These are phyloP conservation scores for Anthracocystis walkeri DNA, from an alignment of 1,284 basidiomycete species.

Conservation along the genomic window DNA sequence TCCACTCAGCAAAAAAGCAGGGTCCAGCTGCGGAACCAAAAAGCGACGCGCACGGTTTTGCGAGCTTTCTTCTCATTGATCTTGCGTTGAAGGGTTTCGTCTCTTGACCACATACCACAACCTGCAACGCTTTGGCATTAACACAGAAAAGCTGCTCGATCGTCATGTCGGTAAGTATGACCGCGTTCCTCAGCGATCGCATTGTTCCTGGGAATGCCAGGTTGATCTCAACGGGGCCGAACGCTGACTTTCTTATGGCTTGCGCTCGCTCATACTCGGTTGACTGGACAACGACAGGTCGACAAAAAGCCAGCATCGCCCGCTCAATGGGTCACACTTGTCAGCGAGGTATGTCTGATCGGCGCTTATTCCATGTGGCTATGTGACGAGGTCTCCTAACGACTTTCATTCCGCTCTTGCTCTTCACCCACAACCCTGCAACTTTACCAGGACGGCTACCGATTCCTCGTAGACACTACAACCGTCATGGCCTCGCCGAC, in stretches of 20 bases:
- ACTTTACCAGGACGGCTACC: conserved; percentile 55
- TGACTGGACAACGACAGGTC: conserved; percentile 6
- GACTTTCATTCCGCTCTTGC: too few species aligned
- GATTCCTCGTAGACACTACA: conserved; percentile 56
- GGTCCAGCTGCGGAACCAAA: too few species aligned
- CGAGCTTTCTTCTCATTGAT: too few species aligned
- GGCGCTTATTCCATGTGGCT: too few species aligned
- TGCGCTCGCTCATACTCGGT: too few species aligned
- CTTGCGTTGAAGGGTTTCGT: too few species aligned
- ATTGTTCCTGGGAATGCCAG: not conserved
- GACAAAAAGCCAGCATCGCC: conserved; percentile 5
- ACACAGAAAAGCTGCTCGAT: too few species aligned
- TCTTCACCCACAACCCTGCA: not conserved
- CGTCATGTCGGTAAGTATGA: conserved; percentile 10
- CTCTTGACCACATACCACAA: too few species aligned
- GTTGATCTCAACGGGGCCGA: not conserved
- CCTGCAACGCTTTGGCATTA: not conserved
- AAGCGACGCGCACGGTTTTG: too few species aligned
- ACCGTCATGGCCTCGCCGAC: conserved; percentile 51
- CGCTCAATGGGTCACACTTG: conserved; percentile 59
- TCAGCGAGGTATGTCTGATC: conserved; percentile 56
- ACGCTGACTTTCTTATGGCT: too few species aligned
- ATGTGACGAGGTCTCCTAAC: not conserved
- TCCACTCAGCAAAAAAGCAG: too few species aligned
- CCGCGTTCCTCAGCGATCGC: too few species aligned